Percentiles rank a stretch among this genome's conserved stretches.
phyloP scores from a whole-genome alignment of 2,329 filamentous ascomycete genomes.

The Fusarium denticulatum region DNA sequence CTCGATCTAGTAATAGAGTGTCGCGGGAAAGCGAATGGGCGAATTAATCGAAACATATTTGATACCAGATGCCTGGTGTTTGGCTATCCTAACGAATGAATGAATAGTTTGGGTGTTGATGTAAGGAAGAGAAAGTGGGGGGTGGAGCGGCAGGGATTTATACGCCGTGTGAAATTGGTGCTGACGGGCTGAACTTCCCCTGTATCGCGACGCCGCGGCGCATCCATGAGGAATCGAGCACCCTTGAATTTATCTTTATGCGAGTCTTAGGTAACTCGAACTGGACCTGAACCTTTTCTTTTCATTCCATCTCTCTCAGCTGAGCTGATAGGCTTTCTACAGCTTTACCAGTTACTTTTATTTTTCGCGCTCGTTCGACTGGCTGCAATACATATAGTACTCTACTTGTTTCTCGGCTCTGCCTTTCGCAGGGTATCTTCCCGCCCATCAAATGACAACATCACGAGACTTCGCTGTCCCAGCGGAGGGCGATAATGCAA shows the following conservation, averaged over 20 bases:
- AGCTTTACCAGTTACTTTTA: neutral
- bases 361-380: neutral
- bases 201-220: conserved; percentile 16
- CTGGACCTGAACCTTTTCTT: neutral
- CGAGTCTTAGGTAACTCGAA: conserved; percentile 2
- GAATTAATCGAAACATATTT: no score
- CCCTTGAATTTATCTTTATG: conserved; percentile 20
- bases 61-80: no score
- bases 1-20: no score
- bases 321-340: neutral
- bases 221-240: neutral
- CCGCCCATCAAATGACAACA: conserved; percentile 2
- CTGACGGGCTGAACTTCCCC: conserved; percentile 29
- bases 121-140: no score
- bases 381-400: neutral
- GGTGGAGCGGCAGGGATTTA: no score
- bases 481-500: conserved; percentile 11
- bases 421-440: neutral
- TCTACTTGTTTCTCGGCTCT: neutral
- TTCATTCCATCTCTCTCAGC: neutral
- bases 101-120: no score
- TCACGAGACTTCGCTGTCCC: conserved; percentile 25
- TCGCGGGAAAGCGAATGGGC: no score
- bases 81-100: no score
- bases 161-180: no score